These are phyloP conservation scores for Russula lepida DNA, from an alignment of 768 basidiomycete species.

Conservation along the genomic window DNA sequence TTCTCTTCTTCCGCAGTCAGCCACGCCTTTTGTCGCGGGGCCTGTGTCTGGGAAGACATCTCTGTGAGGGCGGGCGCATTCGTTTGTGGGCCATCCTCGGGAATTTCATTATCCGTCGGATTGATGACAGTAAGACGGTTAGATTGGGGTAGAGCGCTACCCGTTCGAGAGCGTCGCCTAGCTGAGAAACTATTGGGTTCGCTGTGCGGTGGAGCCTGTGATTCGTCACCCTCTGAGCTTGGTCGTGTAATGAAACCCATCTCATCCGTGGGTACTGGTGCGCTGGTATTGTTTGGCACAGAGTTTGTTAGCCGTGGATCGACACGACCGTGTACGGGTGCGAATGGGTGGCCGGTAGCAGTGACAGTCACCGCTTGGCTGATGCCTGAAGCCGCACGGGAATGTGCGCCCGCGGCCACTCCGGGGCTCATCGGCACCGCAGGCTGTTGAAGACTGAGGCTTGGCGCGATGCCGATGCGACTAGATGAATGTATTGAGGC, in stretches of 20 bases:
- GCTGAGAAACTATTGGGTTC: slow-evolving; percentile 12
- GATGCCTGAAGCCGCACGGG: background rate
- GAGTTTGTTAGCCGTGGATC: slow-evolving; percentile 12
- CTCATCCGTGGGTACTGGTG: slow-evolving; percentile 5
- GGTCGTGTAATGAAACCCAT: slow-evolving; percentile 14
- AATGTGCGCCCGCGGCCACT: slow-evolving; percentile 7
- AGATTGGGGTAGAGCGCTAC: slow-evolving; percentile 23
- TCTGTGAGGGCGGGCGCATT: slow-evolving; percentile 10
- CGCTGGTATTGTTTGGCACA: background rate
- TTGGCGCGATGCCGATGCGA: slow-evolving; percentile 43
- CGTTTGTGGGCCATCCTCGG: slow-evolving; percentile 38
- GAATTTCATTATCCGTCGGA: slow-evolving; percentile 29
- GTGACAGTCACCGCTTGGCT: slow-evolving; percentile 6
- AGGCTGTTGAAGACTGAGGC: slow-evolving; percentile 27
- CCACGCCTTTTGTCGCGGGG: slow-evolving; percentile 17
- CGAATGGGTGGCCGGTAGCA: background rate
- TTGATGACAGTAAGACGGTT: slow-evolving; percentile 38
- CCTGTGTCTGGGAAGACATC: background rate
- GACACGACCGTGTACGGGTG: background rate
- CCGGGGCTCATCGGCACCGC: slow-evolving; percentile 1
- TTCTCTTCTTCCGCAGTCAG: slow-evolving; percentile 41
- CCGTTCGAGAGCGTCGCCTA: slow-evolving; percentile 28
- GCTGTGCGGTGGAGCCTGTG: background rate
- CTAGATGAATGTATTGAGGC: slow-evolving; percentile 24
- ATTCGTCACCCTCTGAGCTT: slow-evolving; percentile 13